Percentiles rank a stretch among this genome's conserved stretches.
Evolutionary conservation across 2,329 filamentous ascomycete genomes (phyloP).

Genomic region (Grosmannia serpens): DNA sequence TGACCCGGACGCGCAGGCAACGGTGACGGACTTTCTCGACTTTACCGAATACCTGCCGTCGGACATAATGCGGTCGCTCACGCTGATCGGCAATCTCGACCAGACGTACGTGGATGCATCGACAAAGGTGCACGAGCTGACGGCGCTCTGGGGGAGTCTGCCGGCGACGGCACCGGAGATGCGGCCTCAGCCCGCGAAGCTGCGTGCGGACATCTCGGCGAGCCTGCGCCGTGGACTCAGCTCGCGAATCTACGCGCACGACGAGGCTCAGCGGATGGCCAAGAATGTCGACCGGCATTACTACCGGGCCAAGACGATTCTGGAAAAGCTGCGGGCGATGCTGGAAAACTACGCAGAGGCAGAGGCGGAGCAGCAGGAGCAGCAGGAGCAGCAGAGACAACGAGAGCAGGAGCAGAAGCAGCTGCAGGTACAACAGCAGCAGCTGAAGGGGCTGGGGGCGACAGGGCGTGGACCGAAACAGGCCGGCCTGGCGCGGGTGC

Average conservation of each 20-base stretch:
- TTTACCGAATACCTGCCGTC: slow-evolving; percentile 59
- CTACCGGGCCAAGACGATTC: slow-evolving; percentile 45
- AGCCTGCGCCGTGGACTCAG: slow-evolving; percentile 41
- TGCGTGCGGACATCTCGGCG: slow-evolving; percentile 50
- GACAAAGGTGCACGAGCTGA: slow-evolving; percentile 41
- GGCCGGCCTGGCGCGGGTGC: slow-evolving; percentile 10
- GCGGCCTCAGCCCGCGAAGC: slow-evolving; percentile 34
- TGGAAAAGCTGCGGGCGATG: slow-evolving; percentile 48
- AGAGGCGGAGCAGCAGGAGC: slow-evolving; percentile 39
- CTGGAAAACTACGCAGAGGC: slow-evolving; percentile 45
- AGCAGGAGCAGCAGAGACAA: slow-evolving; percentile 41
- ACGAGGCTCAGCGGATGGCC: slow-evolving; percentile 51
- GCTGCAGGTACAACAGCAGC: slow-evolving; percentile 48
- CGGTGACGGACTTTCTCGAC: slow-evolving; percentile 59
- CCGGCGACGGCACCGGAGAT: slow-evolving; percentile 35
- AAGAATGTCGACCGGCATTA: slow-evolving; percentile 53
- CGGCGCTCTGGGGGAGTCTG: slow-evolving; percentile 43
- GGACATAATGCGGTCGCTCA: slow-evolving; percentile 54
- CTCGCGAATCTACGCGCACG: slow-evolving; percentile 46
- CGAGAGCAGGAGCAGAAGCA: slow-evolving; percentile 22
- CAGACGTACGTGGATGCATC: slow-evolving; percentile 45
- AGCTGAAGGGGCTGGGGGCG: slow-evolving; percentile 39
- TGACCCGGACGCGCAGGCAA: slow-evolving; percentile 57
- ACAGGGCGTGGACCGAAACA: background rate
- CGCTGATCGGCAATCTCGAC: slow-evolving; percentile 54